Base-by-base conservation (phyloP, 805 yeast genomes). In the Pichia paraexigua region DNA sequence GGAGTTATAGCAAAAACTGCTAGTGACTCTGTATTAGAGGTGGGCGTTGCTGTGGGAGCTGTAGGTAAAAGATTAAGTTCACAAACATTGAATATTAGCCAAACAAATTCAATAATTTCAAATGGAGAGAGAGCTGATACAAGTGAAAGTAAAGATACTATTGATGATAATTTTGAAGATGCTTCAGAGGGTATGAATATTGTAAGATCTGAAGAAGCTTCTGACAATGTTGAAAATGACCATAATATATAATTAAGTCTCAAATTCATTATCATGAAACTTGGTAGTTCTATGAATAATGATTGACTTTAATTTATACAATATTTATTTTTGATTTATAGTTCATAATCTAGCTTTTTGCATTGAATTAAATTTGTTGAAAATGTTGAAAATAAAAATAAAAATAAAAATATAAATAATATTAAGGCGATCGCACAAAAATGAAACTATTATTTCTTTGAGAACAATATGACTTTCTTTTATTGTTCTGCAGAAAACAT, bases 141-240 rank as follows among this genome's bases (percentile, higher is more conserved):
- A 18, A 35, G 20, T 15, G 39, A 24, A 17, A 25, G n/a, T 25
- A n/a, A 17, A 32, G 45, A 40, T 10, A 18, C 45, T 9, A 58
- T 49, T 5, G 51, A 53, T 39, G 27, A 24, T 17, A 59, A 55
- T 43, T 63, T 60, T 41, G 58, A 59, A 49, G 66, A 62, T 51
- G 66, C 65, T 15, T 47, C 51, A 24, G 66, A 60, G n/a, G 55
- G 45, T 9, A 15, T n/a, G 8, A 32, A n/a, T 18, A 5, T 54
- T 48, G 22, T 42, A 30, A 9, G 21, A 6, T 15, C 4, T 44
- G 46, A n/a, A 9, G 41, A 35, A 44, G 7, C 17, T 9, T 8
- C 22, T 35, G 30, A 30, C 7, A 15, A n/a, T 24, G 47, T 9
- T n/a, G 21, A 42, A n/a, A n/a, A n/a, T n/a, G n/a, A n/a, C n/a